Evolutionary conservation across 2,329 filamentous ascomycete genomes (phyloP), one percentile per base, ranked within the genome.

Genomic region (Cytospora leucostoma): DNA sequence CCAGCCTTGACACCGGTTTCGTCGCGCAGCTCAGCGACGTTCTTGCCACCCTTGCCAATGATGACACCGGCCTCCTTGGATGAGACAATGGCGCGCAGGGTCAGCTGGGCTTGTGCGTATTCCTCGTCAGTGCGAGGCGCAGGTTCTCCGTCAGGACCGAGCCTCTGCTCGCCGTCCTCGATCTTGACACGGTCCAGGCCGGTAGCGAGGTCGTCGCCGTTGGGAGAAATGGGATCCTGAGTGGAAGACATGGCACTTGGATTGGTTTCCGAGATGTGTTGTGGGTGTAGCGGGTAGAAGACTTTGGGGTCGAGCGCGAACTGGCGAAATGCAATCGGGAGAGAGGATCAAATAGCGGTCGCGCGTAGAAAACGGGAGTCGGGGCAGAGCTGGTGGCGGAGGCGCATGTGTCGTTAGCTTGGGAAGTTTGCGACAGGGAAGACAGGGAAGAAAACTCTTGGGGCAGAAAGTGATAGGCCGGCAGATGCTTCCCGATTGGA

Each of bases 31-130:
- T 98, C 94, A 55, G 95, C 95, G 61, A 99, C 95, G 73, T 99
- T 98, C 84, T 98, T 97, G 74, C 95, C 95, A 63, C 90, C 93
- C 81, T 99, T 99, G 78, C 95, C 95, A 77, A 99, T 99, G 78
- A 99, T 98, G 72, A 99, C 93, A 74, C 95, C 95, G 65, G 95
- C 95, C 80, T 99, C 95, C 82, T 98, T 98, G 76, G 95, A 97
- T 38, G 95, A 97, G 70, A 99, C 95, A 75, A 99, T 97, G 71
- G 95, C 95, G 75, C 95, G 91, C 68, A 99, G 87, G 66, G 95
- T 99, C 72, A 99, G 84, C 78, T 96, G 91, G 59, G 93, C 88
- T 76, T 93, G 87, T 58, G 92, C 93, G 75, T 99, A 99, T 78
- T 99, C 95, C 76, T 98, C 93, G 71, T 99, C 95, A 64, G 94